Evolutionary conservation across 2,329 filamentous ascomycete genomes (phyloP).

Genomic region (Sporothrix luriei): DNA sequence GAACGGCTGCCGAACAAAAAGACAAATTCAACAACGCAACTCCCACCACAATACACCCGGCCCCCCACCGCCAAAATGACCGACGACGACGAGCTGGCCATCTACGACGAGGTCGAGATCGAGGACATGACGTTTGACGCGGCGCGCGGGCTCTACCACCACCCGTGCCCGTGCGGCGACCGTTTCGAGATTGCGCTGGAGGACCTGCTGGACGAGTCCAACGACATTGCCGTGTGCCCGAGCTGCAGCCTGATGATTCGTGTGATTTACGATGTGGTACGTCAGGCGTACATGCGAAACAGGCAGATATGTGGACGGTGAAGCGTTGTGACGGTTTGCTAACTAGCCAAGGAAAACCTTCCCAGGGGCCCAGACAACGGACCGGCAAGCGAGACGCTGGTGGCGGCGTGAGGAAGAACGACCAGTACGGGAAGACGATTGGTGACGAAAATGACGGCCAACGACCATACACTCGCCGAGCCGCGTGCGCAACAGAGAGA

Average conservation of each 20-base stretch:
- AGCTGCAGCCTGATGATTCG: conserved; percentile 96
- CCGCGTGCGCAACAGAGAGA: neutral
- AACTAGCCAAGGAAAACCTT: conserved; percentile 22
- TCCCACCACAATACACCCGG: neutral
- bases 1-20: neutral
- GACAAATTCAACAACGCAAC: neutral
- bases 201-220: conserved; percentile 81
- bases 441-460: neutral
- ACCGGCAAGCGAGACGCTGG: conserved; percentile 28
- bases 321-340: no score
- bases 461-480: neutral
- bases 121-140: conserved; percentile 95
- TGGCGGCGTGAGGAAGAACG: conserved; percentile 13
- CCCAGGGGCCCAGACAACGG: conserved; percentile 23
- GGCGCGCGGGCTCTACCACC: conserved; percentile 83
- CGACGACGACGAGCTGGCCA: conserved; percentile 65
- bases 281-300: conserved; percentile 38
- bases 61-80: conserved; percentile 52
- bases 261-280: conserved; percentile 86
- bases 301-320: neutral
- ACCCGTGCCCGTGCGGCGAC: conserved; percentile 96
- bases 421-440: neutral
- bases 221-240: conserved; percentile 91
- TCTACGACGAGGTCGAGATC: conserved; percentile 98
- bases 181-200: conserved; percentile 86